A percentile compares a stretch with the other conserved stretches of the same genome.
Evolutionary conservation across 2,329 filamentous ascomycete species (phyloP).

Genomic region (Verticillium dahliae): DNA sequence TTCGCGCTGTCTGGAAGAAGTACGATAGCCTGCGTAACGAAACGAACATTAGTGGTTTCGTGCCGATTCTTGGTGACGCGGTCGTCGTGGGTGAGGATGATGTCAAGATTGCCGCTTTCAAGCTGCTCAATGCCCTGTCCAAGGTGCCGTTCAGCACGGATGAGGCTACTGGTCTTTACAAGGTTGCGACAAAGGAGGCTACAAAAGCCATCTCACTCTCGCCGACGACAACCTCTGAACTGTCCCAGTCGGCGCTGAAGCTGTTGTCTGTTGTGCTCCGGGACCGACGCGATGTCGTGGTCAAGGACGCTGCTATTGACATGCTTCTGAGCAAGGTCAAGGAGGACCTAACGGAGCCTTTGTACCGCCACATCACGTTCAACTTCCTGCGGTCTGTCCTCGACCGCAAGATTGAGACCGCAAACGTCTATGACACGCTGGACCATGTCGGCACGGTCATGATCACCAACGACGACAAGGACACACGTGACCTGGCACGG

Average conservation of each 20-base stretch:
- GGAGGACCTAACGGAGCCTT: conserved; percentile 85
- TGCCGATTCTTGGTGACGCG: conserved; percentile 84
- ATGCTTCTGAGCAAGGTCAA: conserved; percentile 76
- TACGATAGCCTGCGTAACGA: conserved; percentile 74
- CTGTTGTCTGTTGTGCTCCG: conserved; percentile 78
- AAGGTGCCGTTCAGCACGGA: conserved; percentile 75
- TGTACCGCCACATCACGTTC: conserved; percentile 88
- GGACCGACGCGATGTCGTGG: conserved; percentile 66
- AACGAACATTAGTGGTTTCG: conserved; percentile 74
- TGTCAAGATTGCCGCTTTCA: conserved; percentile 81
- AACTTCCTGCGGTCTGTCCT: conserved; percentile 87
- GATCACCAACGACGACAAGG: conserved; percentile 90
- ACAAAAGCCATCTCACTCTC: conserved; percentile 71
- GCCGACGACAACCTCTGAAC: conserved; percentile 71
- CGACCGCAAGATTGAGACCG: conserved; percentile 76
- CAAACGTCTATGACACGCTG: conserved; percentile 82
- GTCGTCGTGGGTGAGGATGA: conserved; percentile 83
- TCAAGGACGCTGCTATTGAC: conserved; percentile 78
- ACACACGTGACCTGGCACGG: conserved; percentile 79
- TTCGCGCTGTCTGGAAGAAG: conserved; percentile 81
- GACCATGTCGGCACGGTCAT: conserved; percentile 87
- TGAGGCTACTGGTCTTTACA: conserved; percentile 55
- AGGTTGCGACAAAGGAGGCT: conserved; percentile 79
- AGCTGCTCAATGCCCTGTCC: conserved; percentile 77
- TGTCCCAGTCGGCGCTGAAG: conserved; percentile 83